These are phyloP conservation scores for Casuarina equisetifolia DNA, from an alignment of 306 rosid genomes.

Conservation along the genomic window DNA sequence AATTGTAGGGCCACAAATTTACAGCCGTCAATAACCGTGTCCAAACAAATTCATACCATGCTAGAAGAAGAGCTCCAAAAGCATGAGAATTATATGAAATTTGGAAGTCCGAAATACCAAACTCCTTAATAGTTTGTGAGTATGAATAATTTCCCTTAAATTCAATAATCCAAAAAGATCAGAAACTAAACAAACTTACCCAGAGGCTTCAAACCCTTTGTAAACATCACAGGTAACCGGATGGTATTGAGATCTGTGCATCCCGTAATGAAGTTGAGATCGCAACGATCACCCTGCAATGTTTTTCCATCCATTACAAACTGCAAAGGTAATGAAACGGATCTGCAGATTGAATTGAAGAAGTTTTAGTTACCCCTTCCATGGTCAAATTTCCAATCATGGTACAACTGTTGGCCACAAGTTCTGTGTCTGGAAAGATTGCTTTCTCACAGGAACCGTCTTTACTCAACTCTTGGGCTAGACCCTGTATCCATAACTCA, in stretches of 20 bases:
- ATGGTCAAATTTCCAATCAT: constrained; percentile 65
- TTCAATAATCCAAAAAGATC: too few species aligned
- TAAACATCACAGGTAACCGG: too few species aligned
- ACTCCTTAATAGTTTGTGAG: too few species aligned
- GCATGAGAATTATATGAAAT: too few species aligned
- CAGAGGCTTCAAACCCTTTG: too few species aligned
- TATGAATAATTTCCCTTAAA: too few species aligned
- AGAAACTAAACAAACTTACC: too few species aligned
- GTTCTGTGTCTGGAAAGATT: constrained; percentile 74
- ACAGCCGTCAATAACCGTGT: too few species aligned
- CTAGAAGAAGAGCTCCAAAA: too few species aligned
- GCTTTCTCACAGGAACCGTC: constrained; percentile 92
- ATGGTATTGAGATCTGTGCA: constrained; percentile 58
- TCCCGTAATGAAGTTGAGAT: constrained; percentile 61
- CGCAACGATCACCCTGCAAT: constrained; percentile 83
- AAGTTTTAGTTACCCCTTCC: constrained; percentile 71
- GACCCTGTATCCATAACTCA: constrained; percentile 45
- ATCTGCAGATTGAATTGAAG: neutral
- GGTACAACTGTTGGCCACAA: constrained; percentile 57
- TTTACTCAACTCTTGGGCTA: constrained; percentile 71
- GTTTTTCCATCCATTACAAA: constrained; percentile 9
- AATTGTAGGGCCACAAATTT: too few species aligned
- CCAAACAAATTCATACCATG: too few species aligned
- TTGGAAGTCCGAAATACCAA: too few species aligned
- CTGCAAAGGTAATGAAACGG: neutral